Evolutionary conservation across 768 basidiomycete genomes (phyloP).

Genomic region (Erythrobasidium yunnanense): DNA sequence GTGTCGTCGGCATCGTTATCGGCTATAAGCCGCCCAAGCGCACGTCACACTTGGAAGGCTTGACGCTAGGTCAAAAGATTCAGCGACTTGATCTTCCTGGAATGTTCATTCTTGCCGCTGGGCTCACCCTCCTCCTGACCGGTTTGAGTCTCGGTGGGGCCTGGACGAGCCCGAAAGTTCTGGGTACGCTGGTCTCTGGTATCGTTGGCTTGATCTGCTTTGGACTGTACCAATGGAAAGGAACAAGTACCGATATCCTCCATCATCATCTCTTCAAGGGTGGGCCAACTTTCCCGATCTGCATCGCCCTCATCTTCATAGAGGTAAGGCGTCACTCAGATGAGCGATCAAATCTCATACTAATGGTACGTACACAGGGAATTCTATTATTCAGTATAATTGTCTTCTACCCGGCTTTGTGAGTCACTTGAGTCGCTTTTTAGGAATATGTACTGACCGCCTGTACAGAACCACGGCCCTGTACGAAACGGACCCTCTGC

Average conservation of each 20-base stretch:
- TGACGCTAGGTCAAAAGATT: background rate
- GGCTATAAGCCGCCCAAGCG: slow-evolving; percentile 9
- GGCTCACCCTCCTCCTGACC: background rate
- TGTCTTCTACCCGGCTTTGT: slow-evolving; percentile 14
- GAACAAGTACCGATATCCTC: slow-evolving; percentile 3
- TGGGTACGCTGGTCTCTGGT: background rate
- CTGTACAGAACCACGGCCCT: background rate
- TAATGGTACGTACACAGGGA: too few relatives aligned
- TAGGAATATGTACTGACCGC: background rate
- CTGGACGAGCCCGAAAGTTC: background rate
- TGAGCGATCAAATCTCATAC: too few relatives aligned
- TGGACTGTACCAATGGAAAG: slow-evolving; percentile 9
- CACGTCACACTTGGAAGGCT: background rate
- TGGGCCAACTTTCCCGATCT: background rate
- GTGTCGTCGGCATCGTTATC: background rate
- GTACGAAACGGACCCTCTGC: background rate
- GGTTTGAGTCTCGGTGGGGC: slow-evolving; percentile 7
- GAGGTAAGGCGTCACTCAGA: too few relatives aligned
- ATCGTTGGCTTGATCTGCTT: background rate
- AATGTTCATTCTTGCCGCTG: background rate
- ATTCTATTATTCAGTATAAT: slow-evolving; percentile 12
- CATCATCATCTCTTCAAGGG: slow-evolving; percentile 1
- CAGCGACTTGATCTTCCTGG: slow-evolving; percentile 8
- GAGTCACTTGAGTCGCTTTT: background rate
- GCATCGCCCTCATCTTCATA: slow-evolving; percentile 4